phyloP scores from a whole-genome alignment of 2,329 filamentous ascomycete species.

The Geosmithia flava region DNA sequence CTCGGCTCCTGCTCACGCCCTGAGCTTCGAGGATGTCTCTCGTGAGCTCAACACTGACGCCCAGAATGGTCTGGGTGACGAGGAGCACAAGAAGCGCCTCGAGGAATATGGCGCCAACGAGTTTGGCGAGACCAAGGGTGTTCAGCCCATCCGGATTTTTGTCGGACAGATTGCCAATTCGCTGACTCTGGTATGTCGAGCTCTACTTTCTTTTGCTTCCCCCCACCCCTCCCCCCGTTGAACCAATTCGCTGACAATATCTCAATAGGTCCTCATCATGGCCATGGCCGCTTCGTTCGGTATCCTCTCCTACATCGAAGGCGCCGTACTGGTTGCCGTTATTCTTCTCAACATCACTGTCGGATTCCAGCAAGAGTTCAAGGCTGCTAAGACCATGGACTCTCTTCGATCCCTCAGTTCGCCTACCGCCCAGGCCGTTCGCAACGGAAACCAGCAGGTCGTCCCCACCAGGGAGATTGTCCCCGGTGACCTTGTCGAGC shows the following conservation, averaged over 20 bases:
- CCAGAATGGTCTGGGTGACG: slow-evolving; percentile 42
- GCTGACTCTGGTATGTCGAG: slow-evolving; percentile 45
- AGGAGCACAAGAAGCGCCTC: slow-evolving; percentile 41
- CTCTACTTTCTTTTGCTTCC: neutral
- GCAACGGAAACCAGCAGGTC: slow-evolving; percentile 24
- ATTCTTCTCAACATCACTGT: slow-evolving; percentile 46
- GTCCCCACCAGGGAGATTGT: slow-evolving; percentile 32
- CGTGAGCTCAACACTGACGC: slow-evolving; percentile 41
- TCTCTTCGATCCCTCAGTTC: slow-evolving; percentile 29
- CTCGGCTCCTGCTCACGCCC: slow-evolving; percentile 48
- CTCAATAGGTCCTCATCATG: slow-evolving; percentile 33
- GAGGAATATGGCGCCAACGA: slow-evolving; percentile 49
- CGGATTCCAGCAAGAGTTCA: slow-evolving; percentile 31
- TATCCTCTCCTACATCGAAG: slow-evolving; percentile 47
- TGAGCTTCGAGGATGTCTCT: slow-evolving; percentile 38
- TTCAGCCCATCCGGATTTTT: slow-evolving; percentile 51
- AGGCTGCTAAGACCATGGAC: slow-evolving; percentile 36
- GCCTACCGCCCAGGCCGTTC: slow-evolving; percentile 28
- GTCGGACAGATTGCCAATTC: slow-evolving; percentile 56
- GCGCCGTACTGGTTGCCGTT: slow-evolving; percentile 43
- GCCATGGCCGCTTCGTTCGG: slow-evolving; percentile 46
- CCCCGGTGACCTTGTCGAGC: slow-evolving; percentile 42
- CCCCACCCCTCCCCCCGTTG: neutral
- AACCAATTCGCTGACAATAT: neutral
- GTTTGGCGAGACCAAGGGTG: slow-evolving; percentile 45